These are phyloP conservation scores for Cardamine occulta DNA, from an alignment of 345 rosid genomes.

Conservation along the genomic window DNA sequence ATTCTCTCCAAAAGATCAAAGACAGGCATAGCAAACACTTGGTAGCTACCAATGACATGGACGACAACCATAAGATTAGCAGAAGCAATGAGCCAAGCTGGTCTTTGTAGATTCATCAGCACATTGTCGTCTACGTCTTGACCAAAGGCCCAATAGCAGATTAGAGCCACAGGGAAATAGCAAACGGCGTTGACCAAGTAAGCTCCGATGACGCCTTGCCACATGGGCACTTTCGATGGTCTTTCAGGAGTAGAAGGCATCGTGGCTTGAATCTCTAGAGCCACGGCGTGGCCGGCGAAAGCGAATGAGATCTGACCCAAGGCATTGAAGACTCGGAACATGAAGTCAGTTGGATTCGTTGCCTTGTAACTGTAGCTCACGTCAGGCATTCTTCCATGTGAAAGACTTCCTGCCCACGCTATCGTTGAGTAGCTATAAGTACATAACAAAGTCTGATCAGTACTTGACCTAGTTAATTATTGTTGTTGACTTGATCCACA, in stretches of 20 bases:
- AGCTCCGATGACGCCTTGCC: constrained; percentile 86
- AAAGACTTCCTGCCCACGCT: constrained; percentile 82
- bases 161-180: constrained; percentile 90
- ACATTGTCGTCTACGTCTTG: constrained; percentile 86
- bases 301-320: constrained; percentile 90
- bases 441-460: constrained; percentile 1
- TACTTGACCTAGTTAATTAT: neutral
- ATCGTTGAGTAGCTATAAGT: constrained; percentile 79
- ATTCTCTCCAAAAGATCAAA: constrained; percentile 72
- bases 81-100: constrained; percentile 86
- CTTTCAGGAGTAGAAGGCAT: constrained; percentile 86
- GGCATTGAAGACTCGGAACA: constrained; percentile 79
- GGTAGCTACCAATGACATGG: constrained; percentile 95
- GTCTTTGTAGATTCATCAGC: constrained; percentile 60
- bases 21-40: constrained; percentile 97
- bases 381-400: constrained; percentile 58
- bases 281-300: constrained; percentile 93
- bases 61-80: constrained; percentile 96
- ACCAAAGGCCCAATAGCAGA: constrained; percentile 87
- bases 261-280: constrained; percentile 91
- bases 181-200: constrained; percentile 86
- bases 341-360: constrained; percentile 51
- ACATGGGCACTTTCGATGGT: constrained; percentile 86
- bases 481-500: neutral
- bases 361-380: constrained; percentile 75